Conservation (phyloP, 306 rosid genomes). For the Trifolium dubium region DNA sequence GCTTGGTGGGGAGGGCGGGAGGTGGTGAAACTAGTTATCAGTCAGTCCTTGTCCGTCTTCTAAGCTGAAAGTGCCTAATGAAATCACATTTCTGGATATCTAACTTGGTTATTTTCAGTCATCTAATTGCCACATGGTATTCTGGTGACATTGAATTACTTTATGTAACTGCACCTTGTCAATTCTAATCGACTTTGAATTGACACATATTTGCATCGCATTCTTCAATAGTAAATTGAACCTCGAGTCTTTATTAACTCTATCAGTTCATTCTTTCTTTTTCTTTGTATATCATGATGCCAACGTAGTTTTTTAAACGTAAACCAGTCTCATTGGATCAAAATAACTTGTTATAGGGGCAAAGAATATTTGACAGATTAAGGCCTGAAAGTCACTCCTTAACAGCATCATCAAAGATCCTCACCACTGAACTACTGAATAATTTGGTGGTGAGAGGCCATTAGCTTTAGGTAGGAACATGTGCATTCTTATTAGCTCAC, state of each 20-base stretch:
- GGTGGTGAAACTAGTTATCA: not conserved
- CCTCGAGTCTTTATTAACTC: constrained; percentile 12
- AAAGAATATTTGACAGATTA: constrained; percentile 9
- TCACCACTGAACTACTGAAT: not conserved
- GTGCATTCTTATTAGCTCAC: constrained; percentile 16
- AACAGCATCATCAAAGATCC: constrained; percentile 21
- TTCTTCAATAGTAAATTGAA: constrained; percentile 23
- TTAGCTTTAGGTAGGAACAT: constrained; percentile 21
- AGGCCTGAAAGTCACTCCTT: constrained; percentile 30
- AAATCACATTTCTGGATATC: not conserved
- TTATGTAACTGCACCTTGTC: not conserved
- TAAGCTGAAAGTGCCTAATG: not conserved
- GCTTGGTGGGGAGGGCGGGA: not conserved
- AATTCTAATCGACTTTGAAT: not conserved
- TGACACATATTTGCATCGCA: constrained; percentile 15
- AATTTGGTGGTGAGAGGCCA: constrained; percentile 23
- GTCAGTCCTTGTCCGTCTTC: not conserved
- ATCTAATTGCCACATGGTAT: not conserved
- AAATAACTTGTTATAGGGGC: constrained; percentile 22
- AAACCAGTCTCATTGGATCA: constrained; percentile 26
- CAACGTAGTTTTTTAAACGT: constrained; percentile 1
- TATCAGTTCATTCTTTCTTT: constrained; percentile 1
- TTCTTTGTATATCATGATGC: constrained; percentile 15
- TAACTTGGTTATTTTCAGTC: constrained; percentile 4
- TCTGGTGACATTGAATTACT: constrained; percentile 6